phyloP scores from a whole-genome alignment of 2,329 filamentous ascomycete genomes.

The Emydomyces testavorans region DNA sequence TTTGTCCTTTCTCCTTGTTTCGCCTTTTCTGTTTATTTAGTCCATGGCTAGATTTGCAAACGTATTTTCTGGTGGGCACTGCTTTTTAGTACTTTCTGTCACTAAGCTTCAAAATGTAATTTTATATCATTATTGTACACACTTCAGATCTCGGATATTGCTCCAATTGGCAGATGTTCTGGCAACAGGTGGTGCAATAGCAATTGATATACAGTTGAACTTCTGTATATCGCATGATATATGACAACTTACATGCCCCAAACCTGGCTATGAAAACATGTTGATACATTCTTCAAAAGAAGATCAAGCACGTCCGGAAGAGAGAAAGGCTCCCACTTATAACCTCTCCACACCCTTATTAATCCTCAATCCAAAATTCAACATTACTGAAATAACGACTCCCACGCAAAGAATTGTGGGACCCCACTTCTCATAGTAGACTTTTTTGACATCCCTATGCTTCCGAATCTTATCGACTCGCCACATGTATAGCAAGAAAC shows the following conservation, averaged over 20 bases:
- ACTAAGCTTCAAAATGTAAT: not conserved
- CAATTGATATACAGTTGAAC: not conserved
- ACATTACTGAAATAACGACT: slow-evolving; percentile 58
- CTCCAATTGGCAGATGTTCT: too few species aligned
- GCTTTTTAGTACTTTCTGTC: not conserved
- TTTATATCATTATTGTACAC: not conserved
- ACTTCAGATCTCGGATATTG: too few species aligned
- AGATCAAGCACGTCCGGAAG: too few species aligned
- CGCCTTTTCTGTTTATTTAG: not conserved
- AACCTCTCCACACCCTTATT: slow-evolving; percentile 34
- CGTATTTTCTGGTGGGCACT: not conserved
- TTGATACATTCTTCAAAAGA: too few species aligned
- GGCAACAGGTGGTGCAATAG: too few species aligned
- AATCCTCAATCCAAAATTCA: slow-evolving; percentile 76
- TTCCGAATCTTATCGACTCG: slow-evolving; percentile 74
- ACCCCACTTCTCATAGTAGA: slow-evolving; percentile 81
- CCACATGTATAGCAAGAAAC: slow-evolving; percentile 74
- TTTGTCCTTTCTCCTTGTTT: not conserved
- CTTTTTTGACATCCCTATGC: slow-evolving; percentile 60
- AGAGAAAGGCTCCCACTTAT: not conserved
- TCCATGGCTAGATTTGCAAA: not conserved
- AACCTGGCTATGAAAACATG: too few species aligned
- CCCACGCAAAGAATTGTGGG: slow-evolving; percentile 64
- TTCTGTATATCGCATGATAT: not conserved
- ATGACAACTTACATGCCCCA: not conserved